Base-by-base conservation (phyloP, 169 alveolate genomes). In the Pseudocohnilembus persalinus region DNA sequence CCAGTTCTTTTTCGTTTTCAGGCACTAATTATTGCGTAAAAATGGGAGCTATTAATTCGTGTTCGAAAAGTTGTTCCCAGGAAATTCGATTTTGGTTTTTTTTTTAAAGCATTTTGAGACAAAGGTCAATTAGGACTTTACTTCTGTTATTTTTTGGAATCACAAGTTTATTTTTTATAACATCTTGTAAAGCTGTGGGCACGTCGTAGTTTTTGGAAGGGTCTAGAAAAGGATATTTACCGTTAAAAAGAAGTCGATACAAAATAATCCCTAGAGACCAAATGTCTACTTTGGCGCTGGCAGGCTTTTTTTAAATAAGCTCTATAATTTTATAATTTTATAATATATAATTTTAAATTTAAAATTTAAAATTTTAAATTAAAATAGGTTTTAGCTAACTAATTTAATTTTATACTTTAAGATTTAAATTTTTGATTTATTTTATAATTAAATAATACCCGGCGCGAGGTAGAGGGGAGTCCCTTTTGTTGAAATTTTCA, bases 381-480 rank as follows among this genome's bases (percentile, higher is more conserved):
- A n/a, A n/a, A n/a, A n/a, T n/a, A n/a, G n/a, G n/a, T n/a, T n/a
- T n/a, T n/a, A n/a, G n/a, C n/a, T n/a, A n/a, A n/a, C n/a, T n/a
- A n/a, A n/a, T n/a, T n/a, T n/a, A n/a, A n/a, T n/a, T n/a, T n/a
- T n/a, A 30, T 74, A 77, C 49, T 65, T 76, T 28, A 29, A 29
- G 29, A 6, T 6, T 29, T 25, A 6, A 29, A 6, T 29, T 26
- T 76, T 49, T 49, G 4, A 11, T 49, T 49, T 11, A 11, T 49
- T 11, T 29, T 29, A 29, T 29, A 26, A 76, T 32, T 82, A 34
- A 74, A 73, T 82, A 76, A 73, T 82, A 27, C 75, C 87, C 0
- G 90, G 90, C 15, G 90, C 90, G 74, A 86, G 74, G 64, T 86
- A 86, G 0, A 86, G 83, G 6, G 90, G 90, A 31, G 90, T 86